Percentiles rank a stretch among this genome's conserved stretches.
phyloP scores from a whole-genome alignment of 257 asterid species.

The Rubia yunnanensis region DNA sequence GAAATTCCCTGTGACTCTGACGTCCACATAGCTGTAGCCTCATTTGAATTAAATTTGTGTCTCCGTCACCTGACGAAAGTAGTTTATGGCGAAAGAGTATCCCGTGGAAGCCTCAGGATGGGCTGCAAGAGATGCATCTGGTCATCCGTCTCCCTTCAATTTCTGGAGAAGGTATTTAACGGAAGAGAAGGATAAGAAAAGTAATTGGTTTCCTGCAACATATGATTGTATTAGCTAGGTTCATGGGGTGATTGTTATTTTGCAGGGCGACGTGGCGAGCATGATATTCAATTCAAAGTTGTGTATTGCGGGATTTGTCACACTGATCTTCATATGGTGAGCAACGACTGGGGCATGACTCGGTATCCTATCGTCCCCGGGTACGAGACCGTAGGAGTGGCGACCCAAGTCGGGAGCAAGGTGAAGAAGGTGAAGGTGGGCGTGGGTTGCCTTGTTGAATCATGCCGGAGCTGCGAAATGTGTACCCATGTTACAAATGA shows the following conservation, averaged over 20 bases:
- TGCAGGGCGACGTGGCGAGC: slow-evolving; percentile 37
- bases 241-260: background rate
- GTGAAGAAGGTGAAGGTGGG: slow-evolving; percentile 32
- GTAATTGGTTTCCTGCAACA: too few relatives aligned
- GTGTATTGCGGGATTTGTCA: slow-evolving; percentile 49
- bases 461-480: slow-evolving; percentile 10
- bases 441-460: slow-evolving; percentile 12
- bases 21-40: too few relatives aligned
- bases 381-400: slow-evolving; percentile 23
- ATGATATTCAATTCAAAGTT: slow-evolving; percentile 44
- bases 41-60: too few relatives aligned
- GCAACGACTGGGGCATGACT: slow-evolving; percentile 36
- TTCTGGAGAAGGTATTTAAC: slow-evolving; percentile 26
- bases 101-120: slow-evolving; percentile 38
- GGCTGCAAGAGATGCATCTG: slow-evolving; percentile 34
- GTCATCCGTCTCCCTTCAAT: slow-evolving; percentile 21
- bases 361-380: slow-evolving; percentile 43
- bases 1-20: too few relatives aligned
- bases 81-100: too few relatives aligned
- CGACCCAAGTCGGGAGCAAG: slow-evolving; percentile 32
- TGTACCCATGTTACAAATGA: too few relatives aligned
- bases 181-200: too few relatives aligned
- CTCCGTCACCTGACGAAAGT: too few relatives aligned
- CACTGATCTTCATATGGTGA: slow-evolving; percentile 34
- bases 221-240: background rate